Evolutionary conservation across 225 moss, liverwort and hornwort genomes (phyloP).

Genomic region (Bryum argenteum): DNA sequence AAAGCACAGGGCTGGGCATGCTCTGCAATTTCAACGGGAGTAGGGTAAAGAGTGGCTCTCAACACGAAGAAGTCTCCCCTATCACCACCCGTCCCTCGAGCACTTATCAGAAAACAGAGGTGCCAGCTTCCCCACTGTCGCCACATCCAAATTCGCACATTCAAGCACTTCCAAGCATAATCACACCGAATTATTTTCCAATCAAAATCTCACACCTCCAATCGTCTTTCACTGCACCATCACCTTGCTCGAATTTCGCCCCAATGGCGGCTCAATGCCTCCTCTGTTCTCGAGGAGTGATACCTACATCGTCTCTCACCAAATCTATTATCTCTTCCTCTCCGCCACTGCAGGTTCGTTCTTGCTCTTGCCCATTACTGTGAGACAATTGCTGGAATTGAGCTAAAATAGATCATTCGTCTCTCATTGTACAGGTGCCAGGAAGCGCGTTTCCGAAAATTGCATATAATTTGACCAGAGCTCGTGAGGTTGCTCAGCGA

Average conservation of each 20-base stretch:
- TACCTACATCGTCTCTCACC: background rate
- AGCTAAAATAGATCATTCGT: background rate
- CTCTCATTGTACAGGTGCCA: slow-evolving; percentile 32
- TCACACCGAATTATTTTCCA: no score
- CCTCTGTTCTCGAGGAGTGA: background rate
- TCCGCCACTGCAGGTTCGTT: slow-evolving; percentile 19
- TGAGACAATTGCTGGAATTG: background rate
- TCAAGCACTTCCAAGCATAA: no score
- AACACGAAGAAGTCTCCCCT: no score
- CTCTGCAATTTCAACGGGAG: no score
- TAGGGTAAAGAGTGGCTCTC: no score
- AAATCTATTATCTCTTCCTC: background rate
- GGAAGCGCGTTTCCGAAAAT: slow-evolving; percentile 13
- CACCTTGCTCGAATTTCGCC: background rate
- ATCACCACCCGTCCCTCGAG: no score
- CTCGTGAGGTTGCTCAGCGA: background rate
- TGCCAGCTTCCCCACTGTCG: no score
- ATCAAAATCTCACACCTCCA: no score
- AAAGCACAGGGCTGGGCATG: no score
- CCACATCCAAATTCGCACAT: no score
- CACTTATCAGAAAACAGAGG: no score
- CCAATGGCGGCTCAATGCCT: slow-evolving; percentile 25
- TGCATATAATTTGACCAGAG: slow-evolving; percentile 10
- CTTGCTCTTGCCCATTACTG: background rate
- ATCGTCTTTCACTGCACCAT: background rate